Percentiles rank a stretch among this genome's conserved stretches.
Evolutionary conservation across 108 stramenopile genomes (phyloP).

Genomic region (Conticribra weissflogii): DNA sequence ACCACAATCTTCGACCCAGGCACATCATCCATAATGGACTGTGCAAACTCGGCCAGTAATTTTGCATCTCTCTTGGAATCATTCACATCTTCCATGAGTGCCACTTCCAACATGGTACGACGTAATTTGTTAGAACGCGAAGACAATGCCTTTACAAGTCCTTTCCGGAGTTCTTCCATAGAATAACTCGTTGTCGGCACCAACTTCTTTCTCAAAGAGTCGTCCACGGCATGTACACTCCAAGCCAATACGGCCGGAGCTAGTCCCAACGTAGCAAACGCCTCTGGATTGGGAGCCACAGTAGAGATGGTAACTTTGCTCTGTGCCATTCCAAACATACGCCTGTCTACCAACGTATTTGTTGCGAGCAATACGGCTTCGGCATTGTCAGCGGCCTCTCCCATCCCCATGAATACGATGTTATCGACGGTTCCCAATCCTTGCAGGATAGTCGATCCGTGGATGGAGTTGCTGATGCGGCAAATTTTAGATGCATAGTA

Average conservation of each 20-base stretch:
- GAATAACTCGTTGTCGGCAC: slow-evolving; percentile 83
- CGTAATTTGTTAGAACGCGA: slow-evolving; percentile 53
- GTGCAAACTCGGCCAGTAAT: slow-evolving; percentile 69
- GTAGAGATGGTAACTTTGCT: slow-evolving; percentile 81
- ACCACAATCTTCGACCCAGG: slow-evolving; percentile 67
- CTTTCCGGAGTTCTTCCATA: slow-evolving; percentile 76
- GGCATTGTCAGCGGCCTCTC: slow-evolving; percentile 83
- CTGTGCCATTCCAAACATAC: slow-evolving; percentile 66
- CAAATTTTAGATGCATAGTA: slow-evolving; percentile 72
- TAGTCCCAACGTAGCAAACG: slow-evolving; percentile 55
- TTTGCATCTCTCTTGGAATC: slow-evolving; percentile 79
- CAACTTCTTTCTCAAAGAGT: slow-evolving; percentile 68
- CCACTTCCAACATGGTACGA: slow-evolving; percentile 80
- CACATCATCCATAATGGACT: slow-evolving; percentile 57
- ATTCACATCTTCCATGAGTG: slow-evolving; percentile 83
- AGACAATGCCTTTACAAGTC: slow-evolving; percentile 65
- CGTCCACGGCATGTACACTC: slow-evolving; percentile 83
- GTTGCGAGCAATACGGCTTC: slow-evolving; percentile 64
- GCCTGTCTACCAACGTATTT: slow-evolving; percentile 54
- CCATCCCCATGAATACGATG: slow-evolving; percentile 94
- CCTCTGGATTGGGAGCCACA: slow-evolving; percentile 75
- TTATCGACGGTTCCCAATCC: slow-evolving; percentile 29
- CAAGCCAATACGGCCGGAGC: slow-evolving; percentile 79
- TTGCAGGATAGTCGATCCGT: too few species aligned
- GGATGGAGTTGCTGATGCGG: slow-evolving; percentile 39